Conservation (phyloP, 192 early-diverging fungal species). For the Umbelopsis isabellina region DNA sequence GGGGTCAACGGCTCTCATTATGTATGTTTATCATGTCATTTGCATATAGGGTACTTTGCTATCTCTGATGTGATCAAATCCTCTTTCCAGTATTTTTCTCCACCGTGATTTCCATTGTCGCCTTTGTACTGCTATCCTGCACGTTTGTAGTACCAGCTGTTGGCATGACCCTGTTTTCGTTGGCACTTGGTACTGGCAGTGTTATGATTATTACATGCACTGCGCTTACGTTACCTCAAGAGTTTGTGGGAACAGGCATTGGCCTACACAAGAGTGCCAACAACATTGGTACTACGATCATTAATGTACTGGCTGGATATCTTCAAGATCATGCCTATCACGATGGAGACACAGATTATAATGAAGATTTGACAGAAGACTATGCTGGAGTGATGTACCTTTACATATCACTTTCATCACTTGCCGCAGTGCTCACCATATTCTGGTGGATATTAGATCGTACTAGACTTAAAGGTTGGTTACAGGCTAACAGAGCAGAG, state of each 20-base stretch:
- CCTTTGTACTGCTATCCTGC: constrained; percentile 53
- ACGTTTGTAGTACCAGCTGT: constrained; percentile 54
- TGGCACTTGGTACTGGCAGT: constrained; percentile 60
- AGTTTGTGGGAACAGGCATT: constrained; percentile 55
- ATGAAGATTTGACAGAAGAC: constrained; percentile 26
- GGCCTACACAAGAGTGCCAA: constrained; percentile 66
- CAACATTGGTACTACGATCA: constrained; percentile 65
- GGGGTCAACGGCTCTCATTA: constrained; percentile 52
- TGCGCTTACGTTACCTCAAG: constrained; percentile 53
- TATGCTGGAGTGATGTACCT: constrained; percentile 40
- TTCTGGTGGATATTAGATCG: constrained; percentile 34
- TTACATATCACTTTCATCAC: constrained; percentile 23
- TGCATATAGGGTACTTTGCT: not conserved
- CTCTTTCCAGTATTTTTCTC: constrained; percentile 17
- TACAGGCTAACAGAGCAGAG: constrained; percentile 28
- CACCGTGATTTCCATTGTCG: constrained; percentile 24
- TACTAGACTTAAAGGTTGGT: constrained; percentile 26
- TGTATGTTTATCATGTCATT: constrained; percentile 27
- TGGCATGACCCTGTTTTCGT: constrained; percentile 58
- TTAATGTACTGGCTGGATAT: constrained; percentile 60
- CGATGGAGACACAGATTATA: constrained; percentile 33
- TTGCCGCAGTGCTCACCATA: not conserved
- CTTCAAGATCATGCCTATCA: constrained; percentile 54
- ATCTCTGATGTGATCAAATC: not conserved
- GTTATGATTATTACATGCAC: constrained; percentile 58